These are phyloP conservation scores for Scopulariopsis brevicaulis DNA, from an alignment of 2,329 filamentous ascomycete genomes.

Conservation along the genomic window DNA sequence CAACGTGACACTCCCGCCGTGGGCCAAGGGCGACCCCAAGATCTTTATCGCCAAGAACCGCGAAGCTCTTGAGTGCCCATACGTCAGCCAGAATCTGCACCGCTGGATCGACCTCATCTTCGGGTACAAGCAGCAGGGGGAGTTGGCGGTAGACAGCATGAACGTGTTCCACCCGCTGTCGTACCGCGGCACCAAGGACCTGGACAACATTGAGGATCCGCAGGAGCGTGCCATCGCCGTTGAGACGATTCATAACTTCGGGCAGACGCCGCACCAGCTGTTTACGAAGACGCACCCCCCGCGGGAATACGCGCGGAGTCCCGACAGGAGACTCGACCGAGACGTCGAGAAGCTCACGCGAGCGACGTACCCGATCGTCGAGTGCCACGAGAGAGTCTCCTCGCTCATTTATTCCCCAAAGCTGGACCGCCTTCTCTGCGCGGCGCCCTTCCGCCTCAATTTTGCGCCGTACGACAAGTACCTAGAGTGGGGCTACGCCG, in stretches of 20 bases:
- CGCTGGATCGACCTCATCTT: slow-evolving; percentile 96
- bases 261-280: slow-evolving; percentile 91
- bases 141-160: slow-evolving; percentile 78
- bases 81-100: slow-evolving; percentile 82
- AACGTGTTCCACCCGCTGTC: slow-evolving; percentile 97
- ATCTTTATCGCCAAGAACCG: slow-evolving; percentile 93
- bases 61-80: slow-evolving; percentile 88
- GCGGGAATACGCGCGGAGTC: slow-evolving; percentile 57
- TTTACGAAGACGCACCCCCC: slow-evolving; percentile 71
- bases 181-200: slow-evolving; percentile 84
- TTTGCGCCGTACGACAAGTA: slow-evolving; percentile 88
- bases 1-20: slow-evolving; percentile 79
- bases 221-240: slow-evolving; percentile 82
- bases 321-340: slow-evolving; percentile 62
- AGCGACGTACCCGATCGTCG: slow-evolving; percentile 66
- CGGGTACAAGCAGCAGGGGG: slow-evolving; percentile 85
- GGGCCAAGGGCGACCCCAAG: slow-evolving; percentile 92
- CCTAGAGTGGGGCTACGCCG: slow-evolving; percentile 91
- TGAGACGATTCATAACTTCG: slow-evolving; percentile 96
- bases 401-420: slow-evolving; percentile 70
- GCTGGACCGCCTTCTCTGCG: slow-evolving; percentile 71
- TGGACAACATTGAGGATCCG: slow-evolving; percentile 83
- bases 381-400: slow-evolving; percentile 67
- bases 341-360: slow-evolving; percentile 65
- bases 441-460: slow-evolving; percentile 75